phyloP scores from a whole-genome alignment of 495 filamentous ascomycete genomes.

The Durotheca rogersii region DNA sequence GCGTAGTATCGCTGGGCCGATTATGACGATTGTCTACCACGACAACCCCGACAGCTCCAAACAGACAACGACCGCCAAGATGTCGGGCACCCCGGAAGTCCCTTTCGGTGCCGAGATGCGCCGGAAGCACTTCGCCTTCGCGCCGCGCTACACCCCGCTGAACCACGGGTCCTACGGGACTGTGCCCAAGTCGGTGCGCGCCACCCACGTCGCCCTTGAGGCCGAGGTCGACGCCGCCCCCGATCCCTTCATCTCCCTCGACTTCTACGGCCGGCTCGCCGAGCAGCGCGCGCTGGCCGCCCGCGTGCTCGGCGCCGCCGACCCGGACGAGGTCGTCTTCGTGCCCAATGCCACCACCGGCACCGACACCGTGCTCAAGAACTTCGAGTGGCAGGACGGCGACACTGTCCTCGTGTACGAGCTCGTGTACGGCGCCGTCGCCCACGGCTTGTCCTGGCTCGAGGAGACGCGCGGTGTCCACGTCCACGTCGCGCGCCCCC shows the following conservation, averaged over 20 bases:
- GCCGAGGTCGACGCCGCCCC: constrained; percentile 35
- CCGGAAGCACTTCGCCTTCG: constrained; percentile 31
- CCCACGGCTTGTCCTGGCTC: constrained; percentile 60
- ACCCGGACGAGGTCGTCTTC: constrained; percentile 62
- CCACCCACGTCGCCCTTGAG: constrained; percentile 27
- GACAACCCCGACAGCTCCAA: not conserved
- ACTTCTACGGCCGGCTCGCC: constrained; percentile 55
- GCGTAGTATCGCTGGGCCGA: too few relatives aligned
- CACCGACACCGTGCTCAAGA: constrained; percentile 70
- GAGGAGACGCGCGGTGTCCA: constrained; percentile 48
- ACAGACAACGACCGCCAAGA: not conserved
- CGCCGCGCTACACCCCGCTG: constrained; percentile 34
- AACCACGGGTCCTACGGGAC: constrained; percentile 48
- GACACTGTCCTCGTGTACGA: constrained; percentile 46
- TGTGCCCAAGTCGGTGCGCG: constrained; percentile 31
- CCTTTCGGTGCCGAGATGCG: constrained; percentile 33
- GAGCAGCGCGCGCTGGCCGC: constrained; percentile 61
- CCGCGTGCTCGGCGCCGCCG: constrained; percentile 54
- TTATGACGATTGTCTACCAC: constrained; percentile 14
- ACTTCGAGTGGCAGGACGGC: constrained; percentile 51
- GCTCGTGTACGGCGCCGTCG: constrained; percentile 63
- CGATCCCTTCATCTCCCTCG: constrained; percentile 51
- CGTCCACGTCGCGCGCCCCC: constrained; percentile 28
- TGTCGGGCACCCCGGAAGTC: not conserved
- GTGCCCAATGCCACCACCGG: constrained; percentile 78